Percentiles rank a stretch among this genome's conserved stretches.
Evolutionary conservation across 1,284 basidiomycete species (phyloP).

Genomic region (Agaricales sp.): DNA sequence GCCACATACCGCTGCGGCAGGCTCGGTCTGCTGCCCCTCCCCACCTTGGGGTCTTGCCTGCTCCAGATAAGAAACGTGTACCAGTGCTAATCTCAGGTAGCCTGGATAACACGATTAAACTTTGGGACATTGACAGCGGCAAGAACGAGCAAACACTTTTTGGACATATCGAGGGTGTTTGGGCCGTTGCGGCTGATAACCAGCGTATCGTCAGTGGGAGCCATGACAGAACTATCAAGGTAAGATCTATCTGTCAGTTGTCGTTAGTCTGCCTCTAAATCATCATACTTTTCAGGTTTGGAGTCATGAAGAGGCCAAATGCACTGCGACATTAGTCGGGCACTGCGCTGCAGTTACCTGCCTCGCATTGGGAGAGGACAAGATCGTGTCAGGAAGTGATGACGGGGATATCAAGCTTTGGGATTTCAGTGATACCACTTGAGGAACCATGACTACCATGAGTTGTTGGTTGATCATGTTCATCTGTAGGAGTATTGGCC

Average conservation of each 20-base stretch:
- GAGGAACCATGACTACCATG: too few relatives aligned
- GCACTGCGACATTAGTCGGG: constrained; percentile 86
- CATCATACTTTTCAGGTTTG: constrained; percentile 52
- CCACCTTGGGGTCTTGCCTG: too few relatives aligned
- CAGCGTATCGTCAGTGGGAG: constrained; percentile 86
- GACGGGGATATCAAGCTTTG: constrained; percentile 77
- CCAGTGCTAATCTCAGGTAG: constrained; percentile 85
- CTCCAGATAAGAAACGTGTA: background rate
- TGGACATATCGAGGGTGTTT: constrained; percentile 95
- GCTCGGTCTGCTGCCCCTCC: too few relatives aligned
- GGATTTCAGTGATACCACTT: constrained; percentile 44
- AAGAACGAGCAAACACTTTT: constrained; percentile 81
- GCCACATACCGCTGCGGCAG: too few relatives aligned
- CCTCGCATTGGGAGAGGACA: constrained; percentile 86
- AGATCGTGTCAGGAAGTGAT: constrained; percentile 91
- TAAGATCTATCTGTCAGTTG: constrained; percentile 22
- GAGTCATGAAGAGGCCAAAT: constrained; percentile 85
- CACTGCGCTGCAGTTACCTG: constrained; percentile 93
- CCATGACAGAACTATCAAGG: constrained; percentile 91
- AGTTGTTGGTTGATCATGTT: too few relatives aligned
- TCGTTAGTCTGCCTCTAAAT: constrained; percentile 7
- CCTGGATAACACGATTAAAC: constrained; percentile 92
- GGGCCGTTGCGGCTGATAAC: constrained; percentile 90
- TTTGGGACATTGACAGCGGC: constrained; percentile 92
- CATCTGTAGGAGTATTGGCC: too few relatives aligned